Evolutionary conservation across 495 filamentous ascomycete species (phyloP), one percentile per base, ranked within the genome.

Genomic region (Corynascus novoguineensis): DNA sequence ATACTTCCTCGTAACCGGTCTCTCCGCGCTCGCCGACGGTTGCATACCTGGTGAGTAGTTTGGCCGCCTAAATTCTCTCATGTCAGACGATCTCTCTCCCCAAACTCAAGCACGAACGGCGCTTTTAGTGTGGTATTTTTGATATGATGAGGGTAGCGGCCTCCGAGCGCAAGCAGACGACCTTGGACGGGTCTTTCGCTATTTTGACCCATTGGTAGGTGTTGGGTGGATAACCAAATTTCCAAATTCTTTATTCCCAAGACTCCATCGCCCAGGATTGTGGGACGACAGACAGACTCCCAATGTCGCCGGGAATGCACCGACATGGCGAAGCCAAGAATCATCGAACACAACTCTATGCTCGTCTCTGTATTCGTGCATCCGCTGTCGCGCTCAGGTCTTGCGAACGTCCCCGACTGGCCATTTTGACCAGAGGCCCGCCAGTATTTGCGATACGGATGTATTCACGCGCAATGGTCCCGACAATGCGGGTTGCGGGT

Each of bases 31-130:
- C 63, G 67, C 63, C 64, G 55, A 55, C 53, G 34, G 58, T 50
- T 59, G 64, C 75, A 72, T 77, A 78, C 75, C 75, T 78, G 74
- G 60, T 78, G 75, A 57, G 67, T 73, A 19, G 73, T 68, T 60
- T 75, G 70, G 64, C 75, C 75, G 71, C 75, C 75, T 78, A 70
- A 49, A 66, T 66, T 63, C 63, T 70, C 62, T 69, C 62, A 67
- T 68, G 68, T 78, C 69, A 75, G 74, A 74, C 71, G 57, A 62
- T 69, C 61, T 63, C 64, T 59, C 64, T 65, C 63, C 61, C 48
- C 45, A 63, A n/a, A 61, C 55, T 62, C 61, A 68, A 49, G 61
- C 60, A 65, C 54, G 58, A 55, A 56, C 38, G 51, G 28, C 45
- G 50, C 50, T 34, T 53, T 50, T 21, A 49, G 46, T 57, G 59